Percentiles rank a stretch among this genome's conserved stretches.
Evolutionary conservation across 495 filamentous ascomycete genomes (phyloP).

Genomic region (Evernia prunastri): DNA sequence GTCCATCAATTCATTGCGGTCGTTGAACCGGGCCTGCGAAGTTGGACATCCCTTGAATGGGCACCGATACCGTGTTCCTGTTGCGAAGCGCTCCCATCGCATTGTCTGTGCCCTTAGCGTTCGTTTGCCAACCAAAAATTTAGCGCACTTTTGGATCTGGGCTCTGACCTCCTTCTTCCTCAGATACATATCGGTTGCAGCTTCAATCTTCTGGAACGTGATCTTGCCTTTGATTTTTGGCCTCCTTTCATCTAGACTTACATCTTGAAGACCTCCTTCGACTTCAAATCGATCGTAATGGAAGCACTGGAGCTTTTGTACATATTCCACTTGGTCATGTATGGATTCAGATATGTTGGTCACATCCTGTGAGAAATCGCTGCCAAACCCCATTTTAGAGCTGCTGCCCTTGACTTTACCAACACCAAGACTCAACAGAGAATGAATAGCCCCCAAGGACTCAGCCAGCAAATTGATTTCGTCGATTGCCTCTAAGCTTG

Average conservation of each 20-base stretch:
- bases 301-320: background rate
- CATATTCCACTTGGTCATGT: background rate
- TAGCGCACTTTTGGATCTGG: background rate
- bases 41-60: background rate
- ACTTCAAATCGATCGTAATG: conserved; percentile 43
- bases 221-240: background rate
- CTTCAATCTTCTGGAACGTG: background rate
- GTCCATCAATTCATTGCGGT: conserved; percentile 17
- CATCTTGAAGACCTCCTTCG: conserved; percentile 35
- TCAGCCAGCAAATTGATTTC: conserved; percentile 2
- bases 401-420: background rate
- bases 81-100: conserved; percentile 17
- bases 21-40: conserved; percentile 8
- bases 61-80: conserved; percentile 12
- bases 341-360: background rate
- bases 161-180: background rate
- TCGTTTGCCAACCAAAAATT: background rate
- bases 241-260: conserved; percentile 35
- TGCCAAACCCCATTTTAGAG: background rate
- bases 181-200: conserved; percentile 3
- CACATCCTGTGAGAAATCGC: background rate
- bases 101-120: conserved; percentile 10
- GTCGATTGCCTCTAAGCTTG: background rate
- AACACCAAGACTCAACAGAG: conserved; percentile 8
- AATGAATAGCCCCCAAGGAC: conserved; percentile 1